Percentiles rank a stretch among this genome's conserved stretches.
Evolutionary conservation across 1,139 yeast genomes (phyloP).

Genomic region (Tardiomyces blankii): DNA sequence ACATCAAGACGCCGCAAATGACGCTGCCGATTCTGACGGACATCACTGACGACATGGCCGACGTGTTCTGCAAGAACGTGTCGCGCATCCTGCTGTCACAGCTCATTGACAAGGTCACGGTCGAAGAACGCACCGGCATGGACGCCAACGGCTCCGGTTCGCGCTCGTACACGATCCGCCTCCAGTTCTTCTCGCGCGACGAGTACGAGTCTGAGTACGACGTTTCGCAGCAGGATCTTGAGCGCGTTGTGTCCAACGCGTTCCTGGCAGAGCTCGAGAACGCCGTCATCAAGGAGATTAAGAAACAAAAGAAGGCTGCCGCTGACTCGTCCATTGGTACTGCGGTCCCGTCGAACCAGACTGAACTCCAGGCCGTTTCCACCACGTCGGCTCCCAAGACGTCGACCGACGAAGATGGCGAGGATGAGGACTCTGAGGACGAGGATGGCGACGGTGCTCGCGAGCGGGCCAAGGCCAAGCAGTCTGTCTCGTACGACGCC

Average conservation of each 20-base stretch:
- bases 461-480: constrained; percentile 55
- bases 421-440: constrained; percentile 19
- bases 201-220: constrained; percentile 89
- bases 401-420: constrained; percentile 8
- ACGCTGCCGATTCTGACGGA: constrained; percentile 72
- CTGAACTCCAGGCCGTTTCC: constrained; percentile 5
- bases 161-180: constrained; percentile 63
- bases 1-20: constrained; percentile 98
- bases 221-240: constrained; percentile 69
- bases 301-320: constrained; percentile 34
- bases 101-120: constrained; percentile 74
- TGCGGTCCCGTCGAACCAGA: constrained; percentile 31
- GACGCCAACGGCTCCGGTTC: constrained; percentile 41
- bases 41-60: constrained; percentile 79
- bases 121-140: constrained; percentile 70
- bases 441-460: constrained; percentile 63
- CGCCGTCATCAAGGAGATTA: constrained; percentile 67
- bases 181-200: constrained; percentile 62
- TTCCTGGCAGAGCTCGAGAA: constrained; percentile 65
- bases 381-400: neutral
- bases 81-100: constrained; percentile 81
- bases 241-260: constrained; percentile 47
- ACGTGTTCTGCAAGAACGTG: constrained; percentile 84
- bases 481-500: constrained; percentile 85
- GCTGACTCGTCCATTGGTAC: constrained; percentile 44